A percentile compares a stretch with the other conserved stretches of the same genome.
Conservation (phyloP, 192 early-diverging fungal genomes). For the Pilaira anomala region DNA sequence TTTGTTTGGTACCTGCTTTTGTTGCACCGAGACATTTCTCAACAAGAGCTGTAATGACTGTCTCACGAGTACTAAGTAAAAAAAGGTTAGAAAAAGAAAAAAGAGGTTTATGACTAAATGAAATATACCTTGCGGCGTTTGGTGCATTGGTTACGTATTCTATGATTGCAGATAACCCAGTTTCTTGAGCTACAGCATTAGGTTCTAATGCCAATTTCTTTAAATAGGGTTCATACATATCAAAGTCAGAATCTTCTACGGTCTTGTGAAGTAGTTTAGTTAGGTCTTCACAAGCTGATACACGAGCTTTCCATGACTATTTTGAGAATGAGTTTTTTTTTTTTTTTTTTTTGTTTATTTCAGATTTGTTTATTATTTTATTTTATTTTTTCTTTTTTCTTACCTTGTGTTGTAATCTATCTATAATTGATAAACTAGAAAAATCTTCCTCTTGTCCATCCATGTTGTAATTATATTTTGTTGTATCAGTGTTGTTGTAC, state of each 20-base stretch:
- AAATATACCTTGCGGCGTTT: constrained; percentile 59
- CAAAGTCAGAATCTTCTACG: constrained; percentile 69
- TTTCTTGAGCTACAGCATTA: constrained; percentile 90
- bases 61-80: constrained; percentile 47
- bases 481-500: too few relatives aligned
- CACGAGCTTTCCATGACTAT: constrained; percentile 94
- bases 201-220: constrained; percentile 82
- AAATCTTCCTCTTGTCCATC: constrained; percentile 32
- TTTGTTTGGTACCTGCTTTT: constrained; percentile 74
- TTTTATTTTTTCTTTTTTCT: background rate
- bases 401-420: constrained; percentile 40
- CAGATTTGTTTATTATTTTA: background rate
- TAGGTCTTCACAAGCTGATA: constrained; percentile 80
- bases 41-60: constrained; percentile 71
- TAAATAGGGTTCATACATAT: constrained; percentile 65
- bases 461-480: constrained; percentile 1
- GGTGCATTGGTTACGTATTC: constrained; percentile 82
- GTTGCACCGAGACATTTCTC: constrained; percentile 86
- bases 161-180: constrained; percentile 71
- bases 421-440: constrained; percentile 25
- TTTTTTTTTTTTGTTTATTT: background rate
- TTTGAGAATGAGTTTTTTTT: background rate
- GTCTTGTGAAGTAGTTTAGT: constrained; percentile 58
- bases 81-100: background rate
- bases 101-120: background rate